Evolutionary conservation across 768 basidiomycete species (phyloP), one percentile per base, ranked within the genome.

Genomic region (Hygrophorus russula): DNA sequence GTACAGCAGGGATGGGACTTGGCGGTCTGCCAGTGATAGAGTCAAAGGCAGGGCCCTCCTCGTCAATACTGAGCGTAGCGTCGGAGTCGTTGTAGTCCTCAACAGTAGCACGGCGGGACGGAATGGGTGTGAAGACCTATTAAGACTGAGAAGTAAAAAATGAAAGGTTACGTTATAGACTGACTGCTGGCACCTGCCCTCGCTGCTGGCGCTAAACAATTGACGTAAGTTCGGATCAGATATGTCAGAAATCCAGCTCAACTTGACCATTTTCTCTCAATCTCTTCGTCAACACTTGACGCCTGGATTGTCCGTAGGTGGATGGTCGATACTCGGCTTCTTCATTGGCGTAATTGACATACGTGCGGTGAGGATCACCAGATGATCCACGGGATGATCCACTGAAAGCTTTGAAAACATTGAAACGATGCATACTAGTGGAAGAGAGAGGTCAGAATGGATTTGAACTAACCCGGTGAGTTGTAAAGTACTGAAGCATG

Each of bases 1-100:
- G 58, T 7, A 64, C 60, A 32, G 59, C 58, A n/a, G 65, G 63
- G 33, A 63, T 59, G 17, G 59, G 55, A 28, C 59, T 63, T 55
- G 41, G 42, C 24, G 41, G 46, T 15, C 20, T 14, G n/a, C n/a
- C n/a, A n/a, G n/a, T n/a, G 33, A 27, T 33, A 34, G 33, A 39
- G 39, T 29, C 43, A 30, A 42, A 36, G 46, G 5, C 35, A 35
- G 15, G 38, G 31, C 15, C 39, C 31, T 20, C 36, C 44, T 24
- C 33, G 8, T 4, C n/a, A 32, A 17, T 33, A n/a, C 33, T 33
- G 13, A 18, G 15, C 20, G n/a, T 19, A 18, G 35, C n/a, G 14
- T n/a, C 27, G n/a, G n/a, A 9, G 34, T 8, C 3, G 12, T 24
- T 7, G 13, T 42, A 33, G 32, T 32, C n/a, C 27, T 42, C 41